A percentile compares a stretch with the other conserved stretches of the same genome.
phyloP scores from a whole-genome alignment of 2,329 filamentous ascomycete genomes.

The Didymella arachidicola region DNA sequence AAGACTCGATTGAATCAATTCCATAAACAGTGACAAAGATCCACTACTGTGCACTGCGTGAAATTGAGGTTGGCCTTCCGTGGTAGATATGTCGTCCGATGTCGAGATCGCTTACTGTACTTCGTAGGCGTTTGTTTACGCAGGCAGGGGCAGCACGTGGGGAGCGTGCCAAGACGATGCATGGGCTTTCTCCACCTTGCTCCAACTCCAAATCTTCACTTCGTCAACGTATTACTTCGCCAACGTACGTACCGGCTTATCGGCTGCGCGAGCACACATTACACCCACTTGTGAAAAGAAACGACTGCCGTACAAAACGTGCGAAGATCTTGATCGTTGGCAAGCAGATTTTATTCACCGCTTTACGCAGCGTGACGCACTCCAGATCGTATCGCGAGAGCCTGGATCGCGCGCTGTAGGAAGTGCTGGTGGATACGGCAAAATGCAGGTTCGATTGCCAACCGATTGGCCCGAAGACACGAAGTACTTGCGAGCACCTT shows the following conservation, averaged over 20 bases:
- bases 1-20: not conserved
- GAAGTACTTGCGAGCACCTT: slow-evolving; percentile 40
- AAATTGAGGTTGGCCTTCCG: not conserved
- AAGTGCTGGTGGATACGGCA: not conserved
- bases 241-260: not conserved
- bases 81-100: not conserved
- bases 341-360: not conserved
- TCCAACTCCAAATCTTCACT: not conserved
- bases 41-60: not conserved
- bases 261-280: not conserved
- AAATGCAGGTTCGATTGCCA: slow-evolving; percentile 26
- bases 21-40: not conserved
- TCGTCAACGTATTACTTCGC: not conserved
- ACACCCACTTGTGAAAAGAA: not conserved
- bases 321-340: not conserved
- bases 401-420: not conserved
- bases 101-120: not conserved
- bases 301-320: not conserved
- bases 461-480: slow-evolving; percentile 42
- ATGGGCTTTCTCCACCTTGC: not conserved
- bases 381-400: not conserved
- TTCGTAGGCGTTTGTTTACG: not conserved
- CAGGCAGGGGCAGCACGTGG: not conserved
- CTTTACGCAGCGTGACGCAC: not conserved
- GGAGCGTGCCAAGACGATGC: slow-evolving; percentile 1